Conservation (phyloP, 192 early-diverging fungal genomes). For the Chytriomyces sp. region DNA sequence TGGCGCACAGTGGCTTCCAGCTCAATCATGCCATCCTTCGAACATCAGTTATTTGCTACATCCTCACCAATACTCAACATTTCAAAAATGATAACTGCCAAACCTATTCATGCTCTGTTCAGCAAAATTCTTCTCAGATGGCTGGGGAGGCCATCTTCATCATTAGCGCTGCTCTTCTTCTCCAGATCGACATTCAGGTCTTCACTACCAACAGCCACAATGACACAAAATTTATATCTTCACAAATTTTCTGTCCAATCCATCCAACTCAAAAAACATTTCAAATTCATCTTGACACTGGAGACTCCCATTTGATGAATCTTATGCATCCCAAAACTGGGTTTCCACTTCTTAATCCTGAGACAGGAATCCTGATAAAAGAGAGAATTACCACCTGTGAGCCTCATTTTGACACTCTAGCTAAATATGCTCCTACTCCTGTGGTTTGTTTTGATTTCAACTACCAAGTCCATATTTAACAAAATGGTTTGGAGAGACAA, state of each 20-base stretch:
- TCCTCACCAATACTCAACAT: not conserved
- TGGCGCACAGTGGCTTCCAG: not conserved
- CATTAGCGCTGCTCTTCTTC: not conserved
- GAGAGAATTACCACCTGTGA: not conserved
- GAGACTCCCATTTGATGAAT: not conserved
- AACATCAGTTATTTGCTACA: not conserved
- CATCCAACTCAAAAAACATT: not conserved
- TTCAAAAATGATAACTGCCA: not conserved
- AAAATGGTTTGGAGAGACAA: too few relatives aligned
- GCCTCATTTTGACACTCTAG: not conserved
- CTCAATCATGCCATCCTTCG: too few relatives aligned
- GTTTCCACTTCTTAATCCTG: not conserved
- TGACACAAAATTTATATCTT: not conserved
- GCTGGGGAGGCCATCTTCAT: conserved; percentile 12
- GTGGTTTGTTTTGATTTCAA: too few relatives aligned
- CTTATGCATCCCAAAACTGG: not conserved
- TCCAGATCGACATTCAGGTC: not conserved
- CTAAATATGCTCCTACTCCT: not conserved
- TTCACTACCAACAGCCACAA: not conserved
- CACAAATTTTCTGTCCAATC: not conserved
- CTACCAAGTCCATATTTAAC: too few relatives aligned
- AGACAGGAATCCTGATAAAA: not conserved
- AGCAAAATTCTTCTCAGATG: conserved; percentile 9
- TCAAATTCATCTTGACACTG: not conserved
- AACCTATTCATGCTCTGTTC: conserved; percentile 8